phyloP scores from a whole-genome alignment of 768 basidiomycete genomes.

The Galerina marginata region DNA sequence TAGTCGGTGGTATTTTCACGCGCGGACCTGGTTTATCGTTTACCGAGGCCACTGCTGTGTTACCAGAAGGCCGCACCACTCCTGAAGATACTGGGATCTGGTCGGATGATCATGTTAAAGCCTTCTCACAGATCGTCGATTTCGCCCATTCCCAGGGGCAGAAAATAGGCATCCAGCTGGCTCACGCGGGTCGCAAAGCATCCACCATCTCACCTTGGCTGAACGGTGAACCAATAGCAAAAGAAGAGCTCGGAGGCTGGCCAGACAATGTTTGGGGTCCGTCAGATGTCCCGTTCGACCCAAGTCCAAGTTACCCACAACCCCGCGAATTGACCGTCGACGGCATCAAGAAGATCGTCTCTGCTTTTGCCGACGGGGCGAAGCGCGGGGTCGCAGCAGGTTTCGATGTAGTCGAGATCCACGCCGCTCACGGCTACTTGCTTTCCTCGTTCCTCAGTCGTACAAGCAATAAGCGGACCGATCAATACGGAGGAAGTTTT shows the following conservation, averaged over 20 bases:
- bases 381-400: conserved; percentile 44
- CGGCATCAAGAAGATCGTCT: conserved; percentile 55
- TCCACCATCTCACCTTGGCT: conserved; percentile 76
- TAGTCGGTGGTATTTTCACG: conserved; percentile 54
- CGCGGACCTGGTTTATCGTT: conserved; percentile 74
- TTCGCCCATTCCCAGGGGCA: conserved; percentile 75
- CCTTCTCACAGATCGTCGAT: conserved; percentile 72
- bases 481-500: conserved; percentile 74
- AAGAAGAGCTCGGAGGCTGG: conserved; percentile 70
- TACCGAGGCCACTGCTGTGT: conserved; percentile 76
- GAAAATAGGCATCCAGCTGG: conserved; percentile 79
- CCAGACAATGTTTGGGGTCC: conserved; percentile 57
- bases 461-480: conserved; percentile 72
- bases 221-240: conserved; percentile 42
- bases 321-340: conserved; percentile 63
- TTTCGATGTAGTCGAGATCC: conserved; percentile 75
- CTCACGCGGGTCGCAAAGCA: conserved; percentile 77
- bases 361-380: neutral
- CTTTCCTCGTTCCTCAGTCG: conserved; percentile 74
- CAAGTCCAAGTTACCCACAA: conserved; percentile 48
- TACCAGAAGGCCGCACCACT: conserved; percentile 78
- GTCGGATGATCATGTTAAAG: conserved; percentile 76
- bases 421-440: conserved; percentile 76
- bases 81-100: conserved; percentile 80
- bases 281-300: conserved; percentile 55